Conservation (phyloP, 164 flowering plant genomes). For the Warburgia ugandensis region DNA sequence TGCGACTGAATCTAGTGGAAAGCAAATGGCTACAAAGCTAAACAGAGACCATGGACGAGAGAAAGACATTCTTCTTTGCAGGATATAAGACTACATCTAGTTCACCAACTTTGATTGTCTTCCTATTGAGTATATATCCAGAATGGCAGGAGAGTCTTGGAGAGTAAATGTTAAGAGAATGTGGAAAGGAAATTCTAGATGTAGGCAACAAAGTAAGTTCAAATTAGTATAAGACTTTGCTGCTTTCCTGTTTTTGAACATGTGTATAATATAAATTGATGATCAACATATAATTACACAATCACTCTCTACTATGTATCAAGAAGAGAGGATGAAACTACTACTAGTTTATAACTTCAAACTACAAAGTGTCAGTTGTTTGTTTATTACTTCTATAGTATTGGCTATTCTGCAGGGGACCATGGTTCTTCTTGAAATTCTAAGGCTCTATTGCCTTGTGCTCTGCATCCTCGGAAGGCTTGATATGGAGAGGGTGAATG, state of each 20-base stretch:
- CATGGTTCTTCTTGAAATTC: conserved; percentile 30
- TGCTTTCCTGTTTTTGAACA: no score
- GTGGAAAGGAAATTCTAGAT: conserved; percentile 13
- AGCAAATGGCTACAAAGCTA: conserved; percentile 6
- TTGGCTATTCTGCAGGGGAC: conserved; percentile 27
- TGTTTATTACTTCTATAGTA: no score
- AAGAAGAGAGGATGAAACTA: no score
- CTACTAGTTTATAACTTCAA: no score
- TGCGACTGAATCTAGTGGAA: conserved; percentile 1
- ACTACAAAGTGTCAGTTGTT: no score
- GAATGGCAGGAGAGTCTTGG: conserved; percentile 35
- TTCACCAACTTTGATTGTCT: conserved; percentile 28
- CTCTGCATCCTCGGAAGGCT: conserved; percentile 12
- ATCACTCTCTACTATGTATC: neutral
- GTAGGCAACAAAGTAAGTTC: conserved; percentile 19
- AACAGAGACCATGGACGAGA: conserved; percentile 27
- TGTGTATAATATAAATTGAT: no score
- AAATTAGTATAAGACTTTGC: conserved; percentile 19
- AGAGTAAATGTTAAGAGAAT: conserved; percentile 14
- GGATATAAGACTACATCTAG: conserved; percentile 34
- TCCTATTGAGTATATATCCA: conserved; percentile 22
- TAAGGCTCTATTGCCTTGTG: conserved; percentile 31
- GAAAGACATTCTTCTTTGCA: conserved; percentile 37
- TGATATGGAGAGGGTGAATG: conserved; percentile 12
- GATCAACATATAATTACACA: neutral